phyloP scores from a whole-genome alignment of 306 rosid genomes.

The Vigna nakashimae region DNA sequence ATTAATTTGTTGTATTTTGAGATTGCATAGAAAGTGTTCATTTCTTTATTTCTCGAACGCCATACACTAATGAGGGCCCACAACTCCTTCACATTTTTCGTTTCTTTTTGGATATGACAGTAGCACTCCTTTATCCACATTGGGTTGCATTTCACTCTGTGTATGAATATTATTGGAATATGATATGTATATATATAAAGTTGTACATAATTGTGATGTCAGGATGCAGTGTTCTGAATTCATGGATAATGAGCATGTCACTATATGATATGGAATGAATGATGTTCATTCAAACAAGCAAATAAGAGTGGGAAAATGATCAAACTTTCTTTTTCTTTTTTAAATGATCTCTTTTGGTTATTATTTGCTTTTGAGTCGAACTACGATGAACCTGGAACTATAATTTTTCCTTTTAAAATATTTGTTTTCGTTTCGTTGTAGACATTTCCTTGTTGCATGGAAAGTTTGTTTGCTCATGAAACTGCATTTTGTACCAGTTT shows the following conservation, averaged over 20 bases:
- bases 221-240: slow-evolving; percentile 7
- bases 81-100: not conserved
- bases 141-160: not conserved
- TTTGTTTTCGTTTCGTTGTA: too few species aligned
- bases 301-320: not conserved
- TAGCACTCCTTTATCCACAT: slow-evolving; percentile 50
- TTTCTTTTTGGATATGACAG: slow-evolving; percentile 33
- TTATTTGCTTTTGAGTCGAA: not conserved
- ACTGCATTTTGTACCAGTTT: not conserved
- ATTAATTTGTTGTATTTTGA: too few species aligned
- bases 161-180: slow-evolving; percentile 48
- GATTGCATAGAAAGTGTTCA: too few species aligned
- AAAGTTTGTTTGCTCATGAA: not conserved
- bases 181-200: not conserved
- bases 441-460: not conserved
- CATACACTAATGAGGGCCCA: slow-evolving; percentile 43
- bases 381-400: not conserved
- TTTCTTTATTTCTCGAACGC: too few species aligned
- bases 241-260: slow-evolving; percentile 6
- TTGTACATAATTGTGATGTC: slow-evolving; percentile 4
- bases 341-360: not conserved
- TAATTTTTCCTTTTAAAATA: not conserved
- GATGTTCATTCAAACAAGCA: slow-evolving; percentile 23
- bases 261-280: slow-evolving; percentile 2
- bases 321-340: not conserved